These are phyloP conservation scores for Skeletonema tropicum DNA, from an alignment of 108 stramenopile species.

Conservation along the genomic window DNA sequence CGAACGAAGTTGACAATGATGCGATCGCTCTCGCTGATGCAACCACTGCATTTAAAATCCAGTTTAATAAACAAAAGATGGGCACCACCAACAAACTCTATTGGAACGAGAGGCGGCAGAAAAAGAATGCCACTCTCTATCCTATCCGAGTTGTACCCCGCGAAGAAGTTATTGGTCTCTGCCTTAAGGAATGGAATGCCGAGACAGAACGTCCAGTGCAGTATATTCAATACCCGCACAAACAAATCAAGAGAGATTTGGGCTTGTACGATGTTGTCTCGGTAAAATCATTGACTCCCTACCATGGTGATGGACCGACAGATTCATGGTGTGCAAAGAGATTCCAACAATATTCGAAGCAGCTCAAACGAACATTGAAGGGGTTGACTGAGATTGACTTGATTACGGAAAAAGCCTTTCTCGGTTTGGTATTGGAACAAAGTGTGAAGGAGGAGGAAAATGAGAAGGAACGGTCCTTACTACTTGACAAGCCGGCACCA, in stretches of 20 bases:
- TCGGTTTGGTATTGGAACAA: constrained; percentile 10
- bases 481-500: too few relatives aligned
- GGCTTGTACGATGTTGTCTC: constrained; percentile 8
- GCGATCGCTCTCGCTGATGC: constrained; percentile 2
- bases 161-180: constrained; percentile 14
- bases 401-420: constrained; percentile 11
- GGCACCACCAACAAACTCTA: constrained; percentile 5
- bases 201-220: constrained; percentile 15
- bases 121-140: constrained; percentile 1
- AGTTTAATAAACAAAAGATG: constrained; percentile 13
- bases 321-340: constrained; percentile 12
- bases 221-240: constrained; percentile 24
- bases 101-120: constrained; percentile 9
- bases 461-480: too few relatives aligned
- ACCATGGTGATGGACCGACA: constrained; percentile 8
- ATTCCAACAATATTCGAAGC: constrained; percentile 17
- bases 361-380: constrained; percentile 23
- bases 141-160: constrained; percentile 16
- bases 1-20: background rate
- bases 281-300: background rate
- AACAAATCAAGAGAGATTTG: background rate
- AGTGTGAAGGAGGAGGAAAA: constrained; percentile 13
- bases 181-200: constrained; percentile 8
- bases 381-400: constrained; percentile 8
- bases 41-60: constrained; percentile 17